These are phyloP conservation scores for Deinandra increscens DNA, from an alignment of 129 eudicot species.

Conservation along the genomic window DNA sequence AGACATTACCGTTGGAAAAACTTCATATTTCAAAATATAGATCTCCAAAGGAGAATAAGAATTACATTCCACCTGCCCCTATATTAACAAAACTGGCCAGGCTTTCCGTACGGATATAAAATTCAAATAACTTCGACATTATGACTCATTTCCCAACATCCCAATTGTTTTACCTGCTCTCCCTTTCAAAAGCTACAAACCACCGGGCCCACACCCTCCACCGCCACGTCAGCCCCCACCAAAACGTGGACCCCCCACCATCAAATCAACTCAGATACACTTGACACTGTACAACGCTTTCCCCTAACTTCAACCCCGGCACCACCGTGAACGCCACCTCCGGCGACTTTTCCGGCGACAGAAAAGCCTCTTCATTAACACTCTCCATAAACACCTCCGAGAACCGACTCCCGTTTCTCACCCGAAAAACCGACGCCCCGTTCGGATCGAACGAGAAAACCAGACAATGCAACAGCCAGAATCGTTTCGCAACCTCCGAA, in stretches of 20 bases:
- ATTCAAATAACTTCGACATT: neutral
- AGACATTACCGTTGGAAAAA: no score
- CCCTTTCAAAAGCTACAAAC: slow-evolving; percentile 14
- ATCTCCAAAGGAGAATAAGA: neutral
- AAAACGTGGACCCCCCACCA: neutral
- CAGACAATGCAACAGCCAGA: slow-evolving; percentile 79
- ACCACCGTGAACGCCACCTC: slow-evolving; percentile 80
- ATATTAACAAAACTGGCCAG: slow-evolving; percentile 32
- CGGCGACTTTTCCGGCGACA: slow-evolving; percentile 39
- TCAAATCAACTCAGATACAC: slow-evolving; percentile 62
- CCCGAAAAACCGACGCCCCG: slow-evolving; percentile 62
- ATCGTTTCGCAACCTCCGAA: slow-evolving; percentile 67
- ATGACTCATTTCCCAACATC: slow-evolving; percentile 2
- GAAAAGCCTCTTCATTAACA: slow-evolving; percentile 65
- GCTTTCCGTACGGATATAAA: slow-evolving; percentile 1
- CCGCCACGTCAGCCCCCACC: slow-evolving; percentile 30
- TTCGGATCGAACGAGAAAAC: slow-evolving; percentile 51
- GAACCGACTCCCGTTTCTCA: slow-evolving; percentile 50
- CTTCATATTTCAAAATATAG: neutral
- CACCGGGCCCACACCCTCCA: slow-evolving; percentile 26
- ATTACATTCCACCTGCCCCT: neutral
- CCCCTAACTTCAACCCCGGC: slow-evolving; percentile 85
- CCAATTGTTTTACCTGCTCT: slow-evolving; percentile 23
- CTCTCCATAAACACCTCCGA: slow-evolving; percentile 89
- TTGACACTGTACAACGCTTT: slow-evolving; percentile 72